These are phyloP conservation scores for Teratosphaeria destructans DNA, from an alignment of 2,329 filamentous ascomycete genomes.

Conservation along the genomic window DNA sequence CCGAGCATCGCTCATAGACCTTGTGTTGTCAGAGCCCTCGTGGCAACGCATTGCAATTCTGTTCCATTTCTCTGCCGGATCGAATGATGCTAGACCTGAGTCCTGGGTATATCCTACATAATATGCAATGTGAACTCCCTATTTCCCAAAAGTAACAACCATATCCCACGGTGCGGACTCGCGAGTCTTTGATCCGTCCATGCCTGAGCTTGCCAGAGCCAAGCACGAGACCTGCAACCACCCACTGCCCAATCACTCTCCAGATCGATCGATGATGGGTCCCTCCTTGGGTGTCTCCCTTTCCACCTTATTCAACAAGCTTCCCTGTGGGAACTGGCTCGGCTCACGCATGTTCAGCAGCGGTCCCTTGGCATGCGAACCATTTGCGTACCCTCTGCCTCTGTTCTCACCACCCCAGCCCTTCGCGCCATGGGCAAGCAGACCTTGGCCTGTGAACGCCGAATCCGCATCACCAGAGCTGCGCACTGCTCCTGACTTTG, in stretches of 20 bases:
- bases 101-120: not conserved
- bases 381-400: conserved; percentile 38
- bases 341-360: conserved; percentile 35
- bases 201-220: not conserved
- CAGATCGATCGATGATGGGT: conserved; percentile 29
- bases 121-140: not conserved
- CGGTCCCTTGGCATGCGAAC: conserved; percentile 33
- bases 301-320: conserved; percentile 36
- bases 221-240: not conserved
- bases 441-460: conserved; percentile 36
- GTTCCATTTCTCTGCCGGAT: not conserved
- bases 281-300: conserved; percentile 20
- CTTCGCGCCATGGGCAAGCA: conserved; percentile 31
- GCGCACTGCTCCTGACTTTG: conserved; percentile 1
- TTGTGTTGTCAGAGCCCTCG: not conserved
- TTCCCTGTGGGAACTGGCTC: conserved; percentile 36
- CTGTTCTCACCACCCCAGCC: conserved; percentile 28
- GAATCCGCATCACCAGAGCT: conserved; percentile 1
- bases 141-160: not conserved
- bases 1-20: not conserved
- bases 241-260: not conserved
- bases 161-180: not conserved
- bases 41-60: not conserved
- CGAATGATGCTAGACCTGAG: not conserved
- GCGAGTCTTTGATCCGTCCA: not conserved